phyloP scores from a whole-genome alignment of 768 basidiomycete genomes.

The Tulasnella sp. region DNA sequence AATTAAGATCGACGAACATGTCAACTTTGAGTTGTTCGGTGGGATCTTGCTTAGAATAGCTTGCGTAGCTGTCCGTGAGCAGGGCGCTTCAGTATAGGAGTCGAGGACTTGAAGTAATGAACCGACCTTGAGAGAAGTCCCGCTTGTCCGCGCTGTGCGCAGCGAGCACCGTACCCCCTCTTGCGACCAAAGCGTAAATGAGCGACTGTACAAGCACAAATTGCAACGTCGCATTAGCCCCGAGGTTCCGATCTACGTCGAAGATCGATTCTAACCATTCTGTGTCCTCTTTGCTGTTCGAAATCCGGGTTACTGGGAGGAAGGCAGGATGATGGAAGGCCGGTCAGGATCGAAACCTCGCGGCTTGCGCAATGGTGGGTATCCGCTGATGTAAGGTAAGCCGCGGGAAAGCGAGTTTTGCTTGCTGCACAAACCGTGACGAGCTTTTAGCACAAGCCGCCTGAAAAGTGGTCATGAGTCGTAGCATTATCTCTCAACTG shows the following conservation, averaged over 20 bases:
- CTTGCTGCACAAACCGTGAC: too few relatives aligned
- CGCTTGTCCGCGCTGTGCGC: slow-evolving; percentile 80
- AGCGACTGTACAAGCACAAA: slow-evolving; percentile 47
- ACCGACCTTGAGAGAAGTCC: slow-evolving; percentile 84
- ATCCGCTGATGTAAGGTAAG: neutral
- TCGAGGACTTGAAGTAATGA: neutral
- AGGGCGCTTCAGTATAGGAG: neutral
- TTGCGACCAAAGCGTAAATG: slow-evolving; percentile 83
- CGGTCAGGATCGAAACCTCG: slow-evolving; percentile 18
- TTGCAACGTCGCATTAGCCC: neutral
- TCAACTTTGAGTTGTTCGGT: slow-evolving; percentile 71
- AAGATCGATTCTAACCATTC: neutral
- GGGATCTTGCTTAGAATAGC: slow-evolving; percentile 95
- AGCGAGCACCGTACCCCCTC: slow-evolving; percentile 78
- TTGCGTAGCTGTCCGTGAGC: slow-evolving; percentile 62
- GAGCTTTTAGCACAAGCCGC: too few relatives aligned
- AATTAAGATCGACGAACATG: slow-evolving; percentile 41
- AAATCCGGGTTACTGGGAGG: neutral
- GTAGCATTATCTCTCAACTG: too few relatives aligned
- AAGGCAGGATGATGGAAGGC: slow-evolving; percentile 16
- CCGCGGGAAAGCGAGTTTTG: neutral
- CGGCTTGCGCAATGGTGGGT: slow-evolving; percentile 11
- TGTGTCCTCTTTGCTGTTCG: neutral
- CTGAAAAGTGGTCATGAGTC: too few relatives aligned
- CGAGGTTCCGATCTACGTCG: neutral